These are phyloP conservation scores for Cutaneotrichosporon sp. DNA, from an alignment of 1,284 basidiomycete species.

Conservation along the genomic window DNA sequence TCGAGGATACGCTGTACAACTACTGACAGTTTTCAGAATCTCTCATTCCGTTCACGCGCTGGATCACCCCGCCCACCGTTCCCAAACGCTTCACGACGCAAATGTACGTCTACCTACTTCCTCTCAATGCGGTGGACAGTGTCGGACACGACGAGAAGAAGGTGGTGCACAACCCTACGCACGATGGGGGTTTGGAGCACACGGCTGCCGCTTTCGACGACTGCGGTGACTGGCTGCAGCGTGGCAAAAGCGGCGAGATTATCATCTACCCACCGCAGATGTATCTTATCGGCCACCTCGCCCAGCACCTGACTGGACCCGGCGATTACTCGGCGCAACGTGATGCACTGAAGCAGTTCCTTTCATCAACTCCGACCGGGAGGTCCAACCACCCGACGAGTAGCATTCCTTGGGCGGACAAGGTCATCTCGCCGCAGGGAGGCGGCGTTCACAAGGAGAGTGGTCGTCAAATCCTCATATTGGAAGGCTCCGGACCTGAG, in stretches of 20 bases:
- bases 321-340: conserved; percentile 13
- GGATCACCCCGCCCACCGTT: conserved; percentile 16
- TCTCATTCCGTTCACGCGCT: conserved; percentile 20
- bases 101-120: conserved; percentile 23
- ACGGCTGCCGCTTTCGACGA: conserved; percentile 13
- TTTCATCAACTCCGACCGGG: conserved; percentile 1
- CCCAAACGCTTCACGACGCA: conserved; percentile 20
- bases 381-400: neutral
- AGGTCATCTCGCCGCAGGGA: conserved; percentile 9
- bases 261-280: conserved; percentile 19
- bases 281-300: conserved; percentile 13
- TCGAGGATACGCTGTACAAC: neutral
- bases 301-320: conserved; percentile 3
- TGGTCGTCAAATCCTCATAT: neutral
- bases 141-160: neutral
- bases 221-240: conserved; percentile 8
- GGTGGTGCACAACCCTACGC: conserved; percentile 8
- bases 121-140: neutral
- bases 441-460: conserved; percentile 1
- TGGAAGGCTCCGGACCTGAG: conserved; percentile 9
- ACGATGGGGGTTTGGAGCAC: conserved; percentile 21
- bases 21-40: conserved; percentile 4
- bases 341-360: conserved; percentile 1
- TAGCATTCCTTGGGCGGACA: conserved; percentile 12
- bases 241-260: conserved; percentile 3